A percentile compares a stretch with the other conserved stretches of the same genome.
These are phyloP conservation scores for Rutstroemia sp. DNA, from an alignment of 2,329 filamentous ascomycete genomes.

Conservation along the genomic window DNA sequence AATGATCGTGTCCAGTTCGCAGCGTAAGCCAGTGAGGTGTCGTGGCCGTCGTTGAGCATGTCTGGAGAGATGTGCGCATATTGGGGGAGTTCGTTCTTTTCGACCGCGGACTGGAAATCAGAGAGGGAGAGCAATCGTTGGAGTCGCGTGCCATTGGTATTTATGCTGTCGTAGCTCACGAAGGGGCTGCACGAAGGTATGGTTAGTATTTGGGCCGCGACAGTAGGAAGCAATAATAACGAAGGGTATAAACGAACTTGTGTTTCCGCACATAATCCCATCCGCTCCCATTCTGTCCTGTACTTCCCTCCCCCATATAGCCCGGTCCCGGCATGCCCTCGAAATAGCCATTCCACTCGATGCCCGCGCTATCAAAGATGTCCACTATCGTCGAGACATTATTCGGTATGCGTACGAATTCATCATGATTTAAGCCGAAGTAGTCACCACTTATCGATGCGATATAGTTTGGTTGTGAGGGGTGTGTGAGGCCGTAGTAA, in stretches of 20 bases:
- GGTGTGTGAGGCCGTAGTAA: constrained; percentile 41
- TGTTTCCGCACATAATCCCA: constrained; percentile 32
- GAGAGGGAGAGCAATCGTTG: constrained; percentile 55
- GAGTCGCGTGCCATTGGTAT: constrained; percentile 42
- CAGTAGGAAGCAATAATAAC: background rate
- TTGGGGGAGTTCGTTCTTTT: constrained; percentile 51
- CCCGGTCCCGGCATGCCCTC: constrained; percentile 40
- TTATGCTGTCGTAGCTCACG: constrained; percentile 47
- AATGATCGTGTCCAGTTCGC: constrained; percentile 45
- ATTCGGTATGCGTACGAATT: constrained; percentile 35
- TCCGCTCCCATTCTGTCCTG: constrained; percentile 26
- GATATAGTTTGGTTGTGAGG: constrained; percentile 41
- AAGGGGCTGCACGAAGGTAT: constrained; percentile 22
- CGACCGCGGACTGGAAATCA: constrained; percentile 51
- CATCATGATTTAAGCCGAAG: constrained; percentile 41
- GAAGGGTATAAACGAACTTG: constrained; percentile 18
- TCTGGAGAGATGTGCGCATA: constrained; percentile 57
- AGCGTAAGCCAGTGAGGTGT: constrained; percentile 44
- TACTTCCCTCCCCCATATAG: constrained; percentile 38
- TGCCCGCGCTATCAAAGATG: constrained; percentile 34
- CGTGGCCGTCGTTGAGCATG: constrained; percentile 60
- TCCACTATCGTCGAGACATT: constrained; percentile 42
- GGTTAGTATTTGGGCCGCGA: constrained; percentile 6
- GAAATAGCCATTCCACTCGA: constrained; percentile 40
- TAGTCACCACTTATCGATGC: constrained; percentile 40